Percentiles rank a stretch among this genome's conserved stretches.
phyloP scores from a whole-genome alignment of 345 rosid species.

The Psidium guajava region DNA sequence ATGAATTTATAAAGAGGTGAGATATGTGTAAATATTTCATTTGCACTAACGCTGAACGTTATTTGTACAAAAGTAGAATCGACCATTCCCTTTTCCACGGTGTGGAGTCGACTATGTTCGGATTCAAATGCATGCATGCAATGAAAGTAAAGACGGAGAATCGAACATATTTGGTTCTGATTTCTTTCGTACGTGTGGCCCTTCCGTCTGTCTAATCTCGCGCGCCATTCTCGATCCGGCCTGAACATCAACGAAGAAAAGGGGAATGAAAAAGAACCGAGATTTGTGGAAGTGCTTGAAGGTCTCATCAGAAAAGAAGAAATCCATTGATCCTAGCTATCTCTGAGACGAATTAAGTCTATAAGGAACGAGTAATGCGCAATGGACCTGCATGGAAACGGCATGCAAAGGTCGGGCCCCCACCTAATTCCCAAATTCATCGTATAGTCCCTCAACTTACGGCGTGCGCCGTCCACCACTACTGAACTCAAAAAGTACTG shows the following conservation, averaged over 20 bases:
- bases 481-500: background rate
- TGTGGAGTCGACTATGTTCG: too few relatives aligned
- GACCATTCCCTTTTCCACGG: too few relatives aligned
- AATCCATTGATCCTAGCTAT: background rate
- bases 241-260: background rate
- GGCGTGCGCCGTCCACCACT: background rate
- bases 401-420: background rate
- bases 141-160: too few relatives aligned
- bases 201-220: rapidly evolving
- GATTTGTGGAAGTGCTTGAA: background rate
- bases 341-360: background rate
- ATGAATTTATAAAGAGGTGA: too few relatives aligned
- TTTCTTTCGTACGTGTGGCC: rapidly evolving
- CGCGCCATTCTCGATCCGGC: background rate
- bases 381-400: background rate
- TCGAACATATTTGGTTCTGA: background rate
- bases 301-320: background rate
- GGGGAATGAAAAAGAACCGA: background rate
- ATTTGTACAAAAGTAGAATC: too few relatives aligned
- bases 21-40: too few relatives aligned
- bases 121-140: too few relatives aligned
- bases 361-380: background rate
- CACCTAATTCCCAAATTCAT: background rate
- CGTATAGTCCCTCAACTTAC: background rate
- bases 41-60: too few relatives aligned